Evolutionary conservation across 768 basidiomycete species (phyloP).

Genomic region (Crucibulum laeve): DNA sequence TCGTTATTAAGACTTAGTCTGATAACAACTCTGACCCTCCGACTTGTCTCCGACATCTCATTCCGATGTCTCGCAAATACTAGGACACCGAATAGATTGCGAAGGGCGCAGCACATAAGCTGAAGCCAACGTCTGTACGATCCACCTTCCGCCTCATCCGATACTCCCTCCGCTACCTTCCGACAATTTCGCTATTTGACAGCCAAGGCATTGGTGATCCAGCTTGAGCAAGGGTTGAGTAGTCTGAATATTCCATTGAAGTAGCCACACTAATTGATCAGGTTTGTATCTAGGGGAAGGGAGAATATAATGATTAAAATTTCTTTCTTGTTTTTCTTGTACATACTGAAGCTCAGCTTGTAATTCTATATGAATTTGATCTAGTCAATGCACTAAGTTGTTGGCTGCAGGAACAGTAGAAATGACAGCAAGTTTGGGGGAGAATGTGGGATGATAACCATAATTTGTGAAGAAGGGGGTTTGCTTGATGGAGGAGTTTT

Average conservation of each 20-base stretch:
- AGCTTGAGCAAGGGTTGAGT: slow-evolving; percentile 36
- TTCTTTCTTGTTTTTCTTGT: slow-evolving; percentile 19
- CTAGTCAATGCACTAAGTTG: slow-evolving; percentile 21
- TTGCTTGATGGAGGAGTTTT: slow-evolving; percentile 24
- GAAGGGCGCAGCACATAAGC: no score
- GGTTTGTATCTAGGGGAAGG: slow-evolving; percentile 22
- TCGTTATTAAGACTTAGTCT: no score
- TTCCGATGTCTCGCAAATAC: no score
- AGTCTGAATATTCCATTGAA: slow-evolving; percentile 31
- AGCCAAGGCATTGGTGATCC: slow-evolving; percentile 17
- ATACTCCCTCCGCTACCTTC: no score
- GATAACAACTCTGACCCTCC: no score
- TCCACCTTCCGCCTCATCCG: no score
- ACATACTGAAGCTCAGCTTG: slow-evolving; percentile 22
- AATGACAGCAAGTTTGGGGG: slow-evolving; percentile 19
- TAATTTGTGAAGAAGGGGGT: slow-evolving; percentile 33
- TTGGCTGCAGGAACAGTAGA: slow-evolving; percentile 24
- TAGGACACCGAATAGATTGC: no score
- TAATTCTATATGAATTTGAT: slow-evolving; percentile 27
- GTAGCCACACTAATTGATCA: slow-evolving; percentile 32
- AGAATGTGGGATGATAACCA: slow-evolving; percentile 26
- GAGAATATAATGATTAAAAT: slow-evolving; percentile 19
- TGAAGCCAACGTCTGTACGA: no score
- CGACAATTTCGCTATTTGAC: no score
- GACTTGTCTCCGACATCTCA: no score